phyloP scores from a whole-genome alignment of 148 eudicot species.

The Gaultheria prostrata region DNA sequence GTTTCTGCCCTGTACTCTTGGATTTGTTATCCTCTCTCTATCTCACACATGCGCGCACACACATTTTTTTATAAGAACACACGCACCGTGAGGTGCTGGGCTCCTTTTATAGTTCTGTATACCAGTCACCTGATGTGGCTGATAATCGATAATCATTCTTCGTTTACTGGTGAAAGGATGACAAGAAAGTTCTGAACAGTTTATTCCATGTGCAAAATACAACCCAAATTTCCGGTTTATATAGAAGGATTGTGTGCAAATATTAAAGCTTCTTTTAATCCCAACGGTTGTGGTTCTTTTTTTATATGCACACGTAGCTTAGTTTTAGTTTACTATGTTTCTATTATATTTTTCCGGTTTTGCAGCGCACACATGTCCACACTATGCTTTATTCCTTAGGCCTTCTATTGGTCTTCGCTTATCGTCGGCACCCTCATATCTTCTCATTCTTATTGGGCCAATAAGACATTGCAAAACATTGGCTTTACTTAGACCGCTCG shows the following conservation, averaged over 20 bases:
- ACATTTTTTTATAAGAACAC: neutral
- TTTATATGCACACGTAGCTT: no score
- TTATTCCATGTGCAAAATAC: neutral
- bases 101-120: neutral
- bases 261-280: constrained; percentile 15
- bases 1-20: neutral
- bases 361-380: no score
- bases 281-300: constrained; percentile 27
- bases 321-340: no score
- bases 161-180: neutral
- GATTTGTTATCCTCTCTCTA: neutral
- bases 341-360: no score
- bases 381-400: no score
- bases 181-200: neutral
- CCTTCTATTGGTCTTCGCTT: no score
- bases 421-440: constrained; percentile 40
- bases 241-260: neutral
- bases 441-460: constrained; percentile 71
- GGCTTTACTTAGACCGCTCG: constrained; percentile 82
- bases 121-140: neutral
- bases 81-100: neutral
- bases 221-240: neutral
- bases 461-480: constrained; percentile 80
- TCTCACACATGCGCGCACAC: neutral
- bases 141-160: neutral